These are phyloP conservation scores for Tolypocladium tropicale DNA, from an alignment of 2,329 filamentous ascomycete genomes.

Conservation along the genomic window DNA sequence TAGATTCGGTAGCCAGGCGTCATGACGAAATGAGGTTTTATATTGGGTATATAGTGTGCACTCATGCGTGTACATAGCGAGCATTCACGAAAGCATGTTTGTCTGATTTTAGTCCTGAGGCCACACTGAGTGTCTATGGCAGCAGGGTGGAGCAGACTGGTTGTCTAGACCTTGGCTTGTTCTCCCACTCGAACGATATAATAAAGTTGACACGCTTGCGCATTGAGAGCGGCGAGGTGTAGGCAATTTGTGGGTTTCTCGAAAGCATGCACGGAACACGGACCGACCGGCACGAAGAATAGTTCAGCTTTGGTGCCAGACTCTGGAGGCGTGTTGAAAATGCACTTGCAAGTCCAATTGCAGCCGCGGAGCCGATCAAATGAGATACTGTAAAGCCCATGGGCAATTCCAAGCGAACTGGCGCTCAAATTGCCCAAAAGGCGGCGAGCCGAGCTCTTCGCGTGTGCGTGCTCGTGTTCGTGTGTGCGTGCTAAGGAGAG, in stretches of 20 bases:
- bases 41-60: not conserved
- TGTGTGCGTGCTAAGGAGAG: not conserved
- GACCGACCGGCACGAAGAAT: not conserved
- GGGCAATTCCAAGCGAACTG: not conserved
- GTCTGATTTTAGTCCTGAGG: conserved; percentile 55
- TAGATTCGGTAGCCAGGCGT: not conserved
- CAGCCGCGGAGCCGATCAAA: not conserved
- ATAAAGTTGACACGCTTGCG: conserved; percentile 49
- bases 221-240: conserved; percentile 48
- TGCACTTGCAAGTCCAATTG: conserved; percentile 1
- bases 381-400: not conserved
- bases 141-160: conserved; percentile 58
- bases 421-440: not conserved
- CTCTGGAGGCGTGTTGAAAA: not conserved
- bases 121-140: conserved; percentile 43
- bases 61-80: not conserved
- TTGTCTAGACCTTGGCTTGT: conserved; percentile 55
- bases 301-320: not conserved
- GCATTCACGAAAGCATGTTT: conserved; percentile 31
- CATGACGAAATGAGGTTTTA: not conserved
- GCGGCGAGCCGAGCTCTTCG: not conserved
- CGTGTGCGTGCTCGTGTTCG: not conserved
- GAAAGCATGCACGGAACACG: not conserved
- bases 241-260: conserved; percentile 46
- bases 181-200: conserved; percentile 53